Base-by-base conservation (phyloP, 805 yeast species). In the Yarrowia sp. region DNA sequence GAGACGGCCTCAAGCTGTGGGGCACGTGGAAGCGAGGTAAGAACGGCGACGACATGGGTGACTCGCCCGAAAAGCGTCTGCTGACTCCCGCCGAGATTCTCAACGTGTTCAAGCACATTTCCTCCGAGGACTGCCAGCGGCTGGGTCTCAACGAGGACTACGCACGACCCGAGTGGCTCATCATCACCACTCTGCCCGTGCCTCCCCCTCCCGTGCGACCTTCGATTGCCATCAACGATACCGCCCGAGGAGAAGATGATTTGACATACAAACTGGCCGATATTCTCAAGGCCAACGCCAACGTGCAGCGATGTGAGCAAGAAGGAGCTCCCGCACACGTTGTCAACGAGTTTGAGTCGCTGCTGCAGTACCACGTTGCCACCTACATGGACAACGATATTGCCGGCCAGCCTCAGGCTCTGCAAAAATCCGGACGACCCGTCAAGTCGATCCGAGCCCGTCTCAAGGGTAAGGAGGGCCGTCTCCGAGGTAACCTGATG, bases 121-220 rank as follows among this genome's bases (percentile, higher is more conserved):
- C 90, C 40, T 81, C 89, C 17, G 89, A 88, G 72, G 99, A 95
- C 74, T 86, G 96, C 67, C 80, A 76, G 51, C 85, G 84, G 70
- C 75, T 95, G 67, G 99, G 99, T 5, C 88, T 95, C 78, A 90
- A 89, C 73, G 96, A 92, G 74, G 98, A 95, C 74, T 95, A 90
- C 72, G 95, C 99, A 1, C 87, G 99, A 71, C 99, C 99, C 2
- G 99, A 95, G 78, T 95, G 99, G 99, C 85, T 95, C 86, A 82
- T 95, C 67, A 84, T 95, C 70, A 92, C 98, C 1, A 98, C 95
- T n/a, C 81, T 95, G 72, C 99, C 99, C 1, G 99, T 95, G 19
- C 99, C 99, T 48, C 99, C 99, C 61, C 99, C 99, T 67, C 98
- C 98, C 36, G 99, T 95, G 35, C 88, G 99, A 77, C 99, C 99